phyloP scores from a whole-genome alignment of 306 rosid species.

The Prunus padus region DNA sequence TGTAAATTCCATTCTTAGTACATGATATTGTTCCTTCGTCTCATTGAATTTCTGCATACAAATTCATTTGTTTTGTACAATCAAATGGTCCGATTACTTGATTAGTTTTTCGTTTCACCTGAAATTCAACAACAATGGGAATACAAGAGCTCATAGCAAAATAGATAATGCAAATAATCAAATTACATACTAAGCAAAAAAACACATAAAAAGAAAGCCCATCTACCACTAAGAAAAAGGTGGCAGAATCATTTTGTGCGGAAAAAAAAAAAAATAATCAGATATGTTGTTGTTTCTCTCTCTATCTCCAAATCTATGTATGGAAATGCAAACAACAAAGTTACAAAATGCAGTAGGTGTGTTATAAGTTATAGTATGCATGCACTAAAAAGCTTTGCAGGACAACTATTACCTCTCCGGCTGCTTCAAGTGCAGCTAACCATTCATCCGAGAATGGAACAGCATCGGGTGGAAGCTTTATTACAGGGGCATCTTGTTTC shows the following conservation, averaged over 20 bases:
- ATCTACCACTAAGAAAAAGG: too few species aligned
- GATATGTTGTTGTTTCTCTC: neutral
- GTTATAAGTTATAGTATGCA: neutral
- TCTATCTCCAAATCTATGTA: neutral
- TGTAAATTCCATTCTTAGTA: too few species aligned
- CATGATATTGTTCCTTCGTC: too few species aligned
- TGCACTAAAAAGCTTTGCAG: neutral
- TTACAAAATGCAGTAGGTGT: neutral
- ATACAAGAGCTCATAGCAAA: neutral
- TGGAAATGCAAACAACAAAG: neutral
- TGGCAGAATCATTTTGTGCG: too few species aligned
- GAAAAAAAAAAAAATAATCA: too few species aligned
- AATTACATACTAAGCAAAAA: too few species aligned
- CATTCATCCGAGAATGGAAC: conserved; percentile 92
- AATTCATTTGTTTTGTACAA: conserved; percentile 83
- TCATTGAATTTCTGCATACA: too few species aligned
- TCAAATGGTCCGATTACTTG: conserved; percentile 84
- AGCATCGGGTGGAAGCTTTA: conserved; percentile 57
- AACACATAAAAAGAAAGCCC: too few species aligned
- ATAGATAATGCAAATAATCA: neutral
- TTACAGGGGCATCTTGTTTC: conserved; percentile 37
- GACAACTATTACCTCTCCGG: conserved; percentile 73
- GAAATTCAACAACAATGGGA: conserved; percentile 17
- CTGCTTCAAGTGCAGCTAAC: conserved; percentile 93
- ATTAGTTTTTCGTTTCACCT: conserved; percentile 70